Base-by-base conservation (phyloP, 768 basidiomycete genomes). In the Xerocomus spinulosus region DNA sequence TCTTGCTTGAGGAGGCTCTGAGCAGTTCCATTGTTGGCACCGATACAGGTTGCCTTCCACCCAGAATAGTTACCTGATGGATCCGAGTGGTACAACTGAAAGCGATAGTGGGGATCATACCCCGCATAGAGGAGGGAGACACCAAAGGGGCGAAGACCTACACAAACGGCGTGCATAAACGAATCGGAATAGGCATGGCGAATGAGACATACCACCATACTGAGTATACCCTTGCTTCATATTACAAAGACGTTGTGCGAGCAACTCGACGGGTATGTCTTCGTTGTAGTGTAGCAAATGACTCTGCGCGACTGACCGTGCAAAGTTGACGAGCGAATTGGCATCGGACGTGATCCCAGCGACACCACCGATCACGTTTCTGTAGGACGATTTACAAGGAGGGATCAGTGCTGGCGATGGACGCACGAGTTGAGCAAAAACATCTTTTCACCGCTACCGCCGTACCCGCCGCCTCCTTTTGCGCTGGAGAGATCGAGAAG, bases 201-300 rank as follows among this genome's bases (percentile, higher is more conserved):
- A 17, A 32, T 12, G 0, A n/a, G 32, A 48, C 78, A 52, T 56
- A 87, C 92, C 94, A 73, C 95, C 94, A 55, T 82, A 94, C 61
- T 98, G 95, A 32, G 95, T 98, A 65, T 97, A 98, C 8, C 93
- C 93, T 66, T 99, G 96, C 74, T 99, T 99, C 75, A 95, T 81
- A 70, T 99, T 90, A 61, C 95, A 98, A 49, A 99, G 70, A 46
- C 87, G 78, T 64, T 97, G 93, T 12, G 93, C 88, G 46, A 99
- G 83, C 59, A 95, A 74, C 68, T 99, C 96, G 25, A 97, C 96
- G 5, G 95, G 95, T 57, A 99, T 98, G 64, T 96, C 94, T 68
- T 97, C 92, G 62, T 98, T 92, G 73, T 96, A 99, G 42, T 75
- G 76, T 60, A 92, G 73, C 52, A 99, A 70, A 72, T 99, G 91